Percentiles rank a stretch among this genome's conserved stretches.
Evolutionary conservation across 1,284 basidiomycete species (phyloP).

Genomic region (Paramarasmius palmivorus): DNA sequence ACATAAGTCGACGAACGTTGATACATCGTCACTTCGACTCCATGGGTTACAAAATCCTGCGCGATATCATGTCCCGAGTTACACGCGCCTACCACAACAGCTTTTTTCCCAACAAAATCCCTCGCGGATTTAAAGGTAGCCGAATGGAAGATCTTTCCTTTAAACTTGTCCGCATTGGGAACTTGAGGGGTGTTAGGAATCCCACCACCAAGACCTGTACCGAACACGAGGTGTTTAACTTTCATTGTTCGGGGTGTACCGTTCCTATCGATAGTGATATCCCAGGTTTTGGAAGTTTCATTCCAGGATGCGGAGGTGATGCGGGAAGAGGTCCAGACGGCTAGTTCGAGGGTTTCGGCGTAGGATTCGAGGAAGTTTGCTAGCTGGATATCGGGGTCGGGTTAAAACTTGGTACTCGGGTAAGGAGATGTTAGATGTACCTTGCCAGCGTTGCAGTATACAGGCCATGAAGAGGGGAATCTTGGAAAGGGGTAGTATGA

Average conservation of each 20-base stretch:
- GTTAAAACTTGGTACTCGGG: neutral
- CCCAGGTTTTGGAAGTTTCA: conserved; percentile 39
- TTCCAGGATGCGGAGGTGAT: conserved; percentile 38
- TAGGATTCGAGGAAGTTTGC: conserved; percentile 59
- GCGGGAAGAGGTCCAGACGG: conserved; percentile 50
- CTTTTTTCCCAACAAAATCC: conserved; percentile 46
- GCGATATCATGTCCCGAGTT: conserved; percentile 36
- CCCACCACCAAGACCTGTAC: conserved; percentile 50
- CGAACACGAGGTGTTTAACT: conserved; percentile 50
- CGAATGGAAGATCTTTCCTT: conserved; percentile 48
- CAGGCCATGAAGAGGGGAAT: conserved; percentile 49
- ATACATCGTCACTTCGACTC: conserved; percentile 15
- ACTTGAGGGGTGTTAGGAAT: conserved; percentile 41
- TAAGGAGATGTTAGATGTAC: conserved; percentile 17
- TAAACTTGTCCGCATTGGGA: conserved; percentile 41
- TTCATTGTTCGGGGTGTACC: conserved; percentile 39
- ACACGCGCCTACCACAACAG: conserved; percentile 50
- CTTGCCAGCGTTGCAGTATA: conserved; percentile 45
- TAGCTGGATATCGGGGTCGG: conserved; percentile 32
- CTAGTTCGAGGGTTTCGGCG: conserved; percentile 50
- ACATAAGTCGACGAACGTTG: conserved; percentile 51
- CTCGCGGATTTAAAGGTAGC: conserved; percentile 38
- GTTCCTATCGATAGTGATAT: conserved; percentile 43
- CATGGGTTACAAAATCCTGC: conserved; percentile 19
- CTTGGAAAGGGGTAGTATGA: conserved; percentile 19